Conservation (phyloP, 768 basidiomycete genomes). For the Amanita subjunquillea region DNA sequence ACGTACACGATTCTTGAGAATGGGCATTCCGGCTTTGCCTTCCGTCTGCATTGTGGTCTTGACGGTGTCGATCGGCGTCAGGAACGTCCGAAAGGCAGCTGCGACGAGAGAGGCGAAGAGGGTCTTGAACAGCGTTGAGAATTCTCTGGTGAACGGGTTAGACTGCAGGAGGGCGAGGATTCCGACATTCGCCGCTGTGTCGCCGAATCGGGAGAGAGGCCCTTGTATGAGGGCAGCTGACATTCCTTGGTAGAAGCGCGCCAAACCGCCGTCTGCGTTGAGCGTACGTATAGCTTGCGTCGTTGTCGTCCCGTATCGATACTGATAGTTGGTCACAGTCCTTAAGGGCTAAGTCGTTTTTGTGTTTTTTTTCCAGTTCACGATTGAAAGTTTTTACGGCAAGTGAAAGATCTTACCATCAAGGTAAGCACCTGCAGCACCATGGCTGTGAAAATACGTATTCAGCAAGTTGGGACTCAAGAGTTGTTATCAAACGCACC, state of each 20-base stretch:
- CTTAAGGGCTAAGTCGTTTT: conserved; percentile 53
- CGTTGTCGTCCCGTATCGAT: conserved; percentile 75
- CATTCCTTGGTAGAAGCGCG: conserved; percentile 85
- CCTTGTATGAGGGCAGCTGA: conserved; percentile 80
- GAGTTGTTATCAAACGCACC: conserved; percentile 27
- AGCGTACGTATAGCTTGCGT: conserved; percentile 56
- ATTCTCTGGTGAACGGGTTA: conserved; percentile 55
- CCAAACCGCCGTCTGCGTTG: conserved; percentile 69
- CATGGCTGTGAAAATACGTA: conserved; percentile 53
- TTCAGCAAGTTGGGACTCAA: neutral
- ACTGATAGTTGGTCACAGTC: conserved; percentile 96
- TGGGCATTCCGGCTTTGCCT: conserved; percentile 55
- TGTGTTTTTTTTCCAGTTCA: neutral
- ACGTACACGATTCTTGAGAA: conserved; percentile 55
- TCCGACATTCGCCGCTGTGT: conserved; percentile 91
- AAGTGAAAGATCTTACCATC: conserved; percentile 37
- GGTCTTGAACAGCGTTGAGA: conserved; percentile 64
- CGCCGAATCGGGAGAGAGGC: conserved; percentile 79
- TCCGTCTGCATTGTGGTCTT: conserved; percentile 96
- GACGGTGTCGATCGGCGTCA: conserved; percentile 88
- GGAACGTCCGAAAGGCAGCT: conserved; percentile 80
- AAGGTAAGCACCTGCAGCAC: conserved; percentile 84
- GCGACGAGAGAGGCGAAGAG: conserved; percentile 70
- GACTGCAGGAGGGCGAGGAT: conserved; percentile 78
- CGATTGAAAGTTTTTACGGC: neutral